Conservation (phyloP, 2,329 filamentous ascomycete genomes). For the Penicillium oxalicum region DNA sequence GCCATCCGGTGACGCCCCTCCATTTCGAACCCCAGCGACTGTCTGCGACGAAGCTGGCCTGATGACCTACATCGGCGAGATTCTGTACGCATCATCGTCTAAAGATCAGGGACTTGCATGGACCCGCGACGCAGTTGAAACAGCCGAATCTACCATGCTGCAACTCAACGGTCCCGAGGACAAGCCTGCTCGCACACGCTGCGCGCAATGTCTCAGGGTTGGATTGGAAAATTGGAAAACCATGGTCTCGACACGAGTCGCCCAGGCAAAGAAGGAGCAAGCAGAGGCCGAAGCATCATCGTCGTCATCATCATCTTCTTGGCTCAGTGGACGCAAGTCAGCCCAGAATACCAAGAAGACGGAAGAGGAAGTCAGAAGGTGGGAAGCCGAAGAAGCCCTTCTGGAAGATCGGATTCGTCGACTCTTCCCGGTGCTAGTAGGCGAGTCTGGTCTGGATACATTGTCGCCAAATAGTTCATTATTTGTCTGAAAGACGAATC, state of each 20-base stretch:
- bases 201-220: constrained; percentile 68
- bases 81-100: constrained; percentile 67
- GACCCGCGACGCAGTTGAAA: constrained; percentile 81
- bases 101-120: constrained; percentile 71
- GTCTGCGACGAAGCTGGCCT: constrained; percentile 80
- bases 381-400: constrained; percentile 38
- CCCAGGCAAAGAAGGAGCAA: constrained; percentile 33
- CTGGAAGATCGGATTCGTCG: constrained; percentile 31
- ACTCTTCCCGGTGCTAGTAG: constrained; percentile 28
- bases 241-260: constrained; percentile 67
- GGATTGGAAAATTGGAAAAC: constrained; percentile 75
- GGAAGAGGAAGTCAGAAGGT: constrained; percentile 28
- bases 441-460: constrained; percentile 23
- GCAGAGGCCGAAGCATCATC: constrained; percentile 23
- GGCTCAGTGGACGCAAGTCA: constrained; percentile 29
- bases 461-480: constrained; percentile 27
- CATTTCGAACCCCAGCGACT: constrained; percentile 58
- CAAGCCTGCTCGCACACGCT: constrained; percentile 51
- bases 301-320: constrained; percentile 18
- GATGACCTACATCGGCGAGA: constrained; percentile 89
- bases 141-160: constrained; percentile 61
- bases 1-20: constrained; percentile 61
- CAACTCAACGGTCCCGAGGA: constrained; percentile 29
- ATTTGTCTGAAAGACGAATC: constrained; percentile 16
- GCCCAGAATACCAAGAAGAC: constrained; percentile 16